phyloP scores from a whole-genome alignment of 2,329 filamentous ascomycete genomes.

The Botrytis sinoallii region DNA sequence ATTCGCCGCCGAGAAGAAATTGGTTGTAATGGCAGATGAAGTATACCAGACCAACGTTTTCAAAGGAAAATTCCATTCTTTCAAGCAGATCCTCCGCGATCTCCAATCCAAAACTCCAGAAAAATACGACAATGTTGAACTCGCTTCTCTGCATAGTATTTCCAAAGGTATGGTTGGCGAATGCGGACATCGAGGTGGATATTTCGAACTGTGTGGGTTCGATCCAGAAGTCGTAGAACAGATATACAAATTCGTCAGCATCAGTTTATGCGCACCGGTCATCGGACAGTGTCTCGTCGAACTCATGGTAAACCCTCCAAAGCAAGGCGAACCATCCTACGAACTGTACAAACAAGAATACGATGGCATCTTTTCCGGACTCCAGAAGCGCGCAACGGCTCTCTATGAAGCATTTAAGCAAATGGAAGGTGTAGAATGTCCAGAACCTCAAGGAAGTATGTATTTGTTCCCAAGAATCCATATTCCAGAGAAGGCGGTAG shows the following conservation, averaged over 20 bases:
- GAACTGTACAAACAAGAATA: conserved; percentile 84
- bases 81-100: conserved; percentile 83
- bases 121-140: conserved; percentile 80
- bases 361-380: conserved; percentile 72
- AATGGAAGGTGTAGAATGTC: conserved; percentile 96
- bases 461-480: conserved; percentile 97
- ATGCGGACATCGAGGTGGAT: conserved; percentile 95
- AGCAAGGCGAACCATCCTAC: conserved; percentile 77
- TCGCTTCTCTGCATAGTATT: conserved; percentile 87
- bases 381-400: conserved; percentile 76
- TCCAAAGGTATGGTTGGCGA: conserved; percentile 99
- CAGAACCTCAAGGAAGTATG: conserved; percentile 77
- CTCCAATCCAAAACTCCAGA: conserved; percentile 73
- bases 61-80: conserved; percentile 87
- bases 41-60: conserved; percentile 99
- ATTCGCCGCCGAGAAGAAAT: conserved; percentile 77
- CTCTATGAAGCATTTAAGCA: conserved; percentile 85
- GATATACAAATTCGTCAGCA: conserved; percentile 98
- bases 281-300: conserved; percentile 95
- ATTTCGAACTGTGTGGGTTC: conserved; percentile 94
- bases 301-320: conserved; percentile 95
- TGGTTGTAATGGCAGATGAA: conserved; percentile 92
- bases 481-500: conserved; percentile 70
- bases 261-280: conserved; percentile 93
- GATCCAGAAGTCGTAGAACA: conserved; percentile 80